Evolutionary conservation across 2,329 filamentous ascomycete genomes (phyloP), one percentile per base, ranked within the genome.

Genomic region (Cladophialophora carrionii): DNA sequence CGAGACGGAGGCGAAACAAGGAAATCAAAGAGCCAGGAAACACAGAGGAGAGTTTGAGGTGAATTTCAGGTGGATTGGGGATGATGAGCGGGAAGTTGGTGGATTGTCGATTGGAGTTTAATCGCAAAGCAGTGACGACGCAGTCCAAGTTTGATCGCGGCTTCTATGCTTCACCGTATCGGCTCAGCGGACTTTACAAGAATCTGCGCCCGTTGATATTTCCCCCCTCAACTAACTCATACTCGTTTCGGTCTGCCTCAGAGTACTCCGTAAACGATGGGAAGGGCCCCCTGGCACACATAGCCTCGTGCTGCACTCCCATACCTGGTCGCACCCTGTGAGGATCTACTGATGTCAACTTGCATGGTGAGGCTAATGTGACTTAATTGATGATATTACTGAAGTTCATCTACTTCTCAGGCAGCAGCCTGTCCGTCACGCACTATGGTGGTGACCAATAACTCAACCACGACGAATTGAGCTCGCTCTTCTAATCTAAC

Each of bases 321-420:
- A 43, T 14, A 20, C 37, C 14, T 5, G n/a, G 37, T 14, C 6
- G 3, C n/a, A 20, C 37, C 5, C 8, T n/a, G 4, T 17, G 37
- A 43, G 37, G 37, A 6, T 12, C 37, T 8, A 17, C 37, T 43
- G 37, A 43, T 43, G 37, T 43, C 37, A 43, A 43, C 37, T 43
- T 20, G 37, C 37, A 43, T n/a, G 37, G 37, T n/a, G 14, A 58
- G 29, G 48, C 43, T 43, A 31, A 17, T 32, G 37, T 51, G 52
- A 20, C 26, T 64, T 17, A 51, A 34, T 55, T 32, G 32, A 68
- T 63, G 32, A 60, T 66, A 68, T 68, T 66, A 65, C 62, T 57
- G 22, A 41, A 65, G 46, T 65, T 56, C 51, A 29, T 54, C 52
- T 34, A 54, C 24, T 54, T n/a, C 24, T 32, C 12, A 20, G n/a